Conservation (phyloP, 73 alveolate species). For the Durusdinium trenchii region DNA sequence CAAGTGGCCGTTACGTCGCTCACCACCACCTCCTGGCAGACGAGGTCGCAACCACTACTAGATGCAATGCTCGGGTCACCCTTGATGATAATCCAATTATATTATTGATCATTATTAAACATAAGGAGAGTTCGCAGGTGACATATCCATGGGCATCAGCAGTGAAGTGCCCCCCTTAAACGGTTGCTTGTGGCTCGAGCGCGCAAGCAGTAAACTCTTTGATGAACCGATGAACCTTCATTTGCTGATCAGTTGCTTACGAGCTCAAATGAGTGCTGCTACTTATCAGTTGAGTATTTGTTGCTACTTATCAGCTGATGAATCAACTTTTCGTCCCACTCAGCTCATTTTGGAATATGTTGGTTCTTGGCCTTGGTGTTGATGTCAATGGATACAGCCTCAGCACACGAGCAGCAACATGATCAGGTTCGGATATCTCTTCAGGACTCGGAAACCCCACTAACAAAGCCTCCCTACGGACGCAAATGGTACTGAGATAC, state of each 20-base stretch:
- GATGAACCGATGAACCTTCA: not conserved
- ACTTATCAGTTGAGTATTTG: not conserved
- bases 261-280: not conserved
- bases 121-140: not conserved
- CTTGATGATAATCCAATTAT: not conserved
- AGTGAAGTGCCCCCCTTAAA: not conserved
- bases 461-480: not conserved
- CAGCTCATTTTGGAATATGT: too few species aligned
- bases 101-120: not conserved
- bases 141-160: not conserved
- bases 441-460: too few species aligned
- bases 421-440: too few species aligned
- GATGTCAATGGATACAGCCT: conserved; percentile 84
- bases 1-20: conserved; percentile 54
- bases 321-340: not conserved
- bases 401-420: too few species aligned
- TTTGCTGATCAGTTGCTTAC: not conserved
- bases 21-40: conserved; percentile 63
- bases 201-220: too few species aligned
- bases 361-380: conserved; percentile 70
- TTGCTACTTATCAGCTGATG: not conserved
- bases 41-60: not conserved
- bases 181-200: too few species aligned
- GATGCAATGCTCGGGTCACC: too few species aligned
- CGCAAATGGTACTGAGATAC: not conserved